Percentiles rank a stretch among this genome's conserved stretches.
phyloP scores from a whole-genome alignment of 345 rosid species.

The Luvunga scandens region DNA sequence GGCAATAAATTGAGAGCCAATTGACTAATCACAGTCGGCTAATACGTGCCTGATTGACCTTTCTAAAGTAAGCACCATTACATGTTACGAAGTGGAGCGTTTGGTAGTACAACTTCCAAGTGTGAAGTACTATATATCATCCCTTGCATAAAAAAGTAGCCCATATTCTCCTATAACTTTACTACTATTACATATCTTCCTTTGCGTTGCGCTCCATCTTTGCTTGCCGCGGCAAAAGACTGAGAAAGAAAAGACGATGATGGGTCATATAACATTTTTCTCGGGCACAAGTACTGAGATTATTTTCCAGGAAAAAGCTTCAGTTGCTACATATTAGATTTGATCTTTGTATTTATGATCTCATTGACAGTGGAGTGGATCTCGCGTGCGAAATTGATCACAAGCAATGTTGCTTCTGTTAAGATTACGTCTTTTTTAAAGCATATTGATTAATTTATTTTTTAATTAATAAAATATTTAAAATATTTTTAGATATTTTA shows the following conservation, averaged over 20 bases:
- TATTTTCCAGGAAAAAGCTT: slow-evolving; percentile 24
- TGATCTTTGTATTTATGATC: slow-evolving; percentile 29
- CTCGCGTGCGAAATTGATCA: slow-evolving; percentile 23
- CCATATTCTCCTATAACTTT: not conserved
- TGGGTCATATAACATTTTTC: slow-evolving; percentile 21
- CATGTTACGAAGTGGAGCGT: not conserved
- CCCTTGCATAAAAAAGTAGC: not conserved
- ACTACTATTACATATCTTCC: not conserved
- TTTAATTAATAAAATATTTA: no score
- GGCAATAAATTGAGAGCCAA: not conserved
- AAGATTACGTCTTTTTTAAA: no score
- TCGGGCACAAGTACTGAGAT: slow-evolving; percentile 25
- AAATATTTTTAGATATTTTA: no score
- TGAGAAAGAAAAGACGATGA: not conserved
- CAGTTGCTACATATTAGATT: slow-evolving; percentile 16
- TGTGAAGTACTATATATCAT: not conserved
- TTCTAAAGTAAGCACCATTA: not conserved
- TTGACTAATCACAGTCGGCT: not conserved
- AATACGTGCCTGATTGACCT: not conserved
- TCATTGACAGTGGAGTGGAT: slow-evolving; percentile 38
- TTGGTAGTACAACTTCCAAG: not conserved
- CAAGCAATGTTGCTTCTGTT: not conserved
- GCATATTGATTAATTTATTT: no score
- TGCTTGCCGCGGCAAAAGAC: not conserved
- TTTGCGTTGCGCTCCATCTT: not conserved